Percentiles rank a stretch among this genome's conserved stretches.
Conservation (phyloP, 352 stramenopile species). For the Globisporangium viniferum region DNA sequence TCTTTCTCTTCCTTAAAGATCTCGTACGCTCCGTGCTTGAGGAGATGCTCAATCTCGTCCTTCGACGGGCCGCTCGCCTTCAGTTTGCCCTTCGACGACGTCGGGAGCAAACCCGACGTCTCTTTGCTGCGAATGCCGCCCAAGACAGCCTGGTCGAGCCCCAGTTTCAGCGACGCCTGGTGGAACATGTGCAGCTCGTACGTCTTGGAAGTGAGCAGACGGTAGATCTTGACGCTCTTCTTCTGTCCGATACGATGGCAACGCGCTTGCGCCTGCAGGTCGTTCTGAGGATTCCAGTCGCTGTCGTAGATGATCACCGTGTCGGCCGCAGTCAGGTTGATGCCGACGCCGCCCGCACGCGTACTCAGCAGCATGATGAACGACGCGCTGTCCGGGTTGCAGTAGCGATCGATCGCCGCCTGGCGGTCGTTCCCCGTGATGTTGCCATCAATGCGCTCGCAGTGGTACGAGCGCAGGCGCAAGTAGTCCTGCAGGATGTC, state of each 20-base stretch:
- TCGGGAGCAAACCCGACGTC: conserved; percentile 19
- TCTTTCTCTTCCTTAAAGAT: conserved; percentile 93
- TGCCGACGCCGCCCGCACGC: conserved; percentile 96
- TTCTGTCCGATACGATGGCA: conserved; percentile 93
- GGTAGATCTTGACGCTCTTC: conserved; percentile 93
- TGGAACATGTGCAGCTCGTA: conserved; percentile 95
- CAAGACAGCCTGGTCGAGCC: conserved; percentile 89
- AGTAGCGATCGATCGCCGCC: conserved; percentile 91
- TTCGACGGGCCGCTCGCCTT: conserved; percentile 71
- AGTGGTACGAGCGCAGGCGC: conserved; percentile 86
- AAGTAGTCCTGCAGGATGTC: conserved; percentile 99
- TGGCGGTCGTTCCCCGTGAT: conserved; percentile 97
- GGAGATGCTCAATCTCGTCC: conserved; percentile 90
- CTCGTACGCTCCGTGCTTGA: conserved; percentile 93
- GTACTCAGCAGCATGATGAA: conserved; percentile 99
- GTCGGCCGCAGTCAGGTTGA: conserved; percentile 94
- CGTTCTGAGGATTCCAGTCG: conserved; percentile 98
- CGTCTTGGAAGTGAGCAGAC: conserved; percentile 88
- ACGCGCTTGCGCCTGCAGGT: conserved; percentile 90
- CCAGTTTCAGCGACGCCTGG: conserved; percentile 89
- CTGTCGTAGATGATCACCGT: conserved; percentile 95
- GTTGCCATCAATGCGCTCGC: conserved; percentile 98
- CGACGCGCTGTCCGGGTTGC: conserved; percentile 49
- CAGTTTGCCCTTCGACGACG: conserved; percentile 27
- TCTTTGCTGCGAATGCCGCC: conserved; percentile 81